Conservation (phyloP, 805 yeast genomes). For the Kluyveromyces lactis region DNA sequence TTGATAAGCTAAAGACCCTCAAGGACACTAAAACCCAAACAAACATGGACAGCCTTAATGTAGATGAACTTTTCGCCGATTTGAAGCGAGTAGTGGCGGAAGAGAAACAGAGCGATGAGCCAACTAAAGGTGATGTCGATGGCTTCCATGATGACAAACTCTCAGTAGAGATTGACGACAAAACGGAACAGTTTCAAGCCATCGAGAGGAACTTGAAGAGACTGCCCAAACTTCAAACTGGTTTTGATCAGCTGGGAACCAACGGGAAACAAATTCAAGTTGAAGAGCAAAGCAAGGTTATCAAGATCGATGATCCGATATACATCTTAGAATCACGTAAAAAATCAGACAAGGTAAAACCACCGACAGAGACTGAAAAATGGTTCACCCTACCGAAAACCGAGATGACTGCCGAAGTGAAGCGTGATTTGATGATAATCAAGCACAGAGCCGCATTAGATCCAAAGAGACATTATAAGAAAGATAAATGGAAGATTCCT, state of each 20-base stretch:
- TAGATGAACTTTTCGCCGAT: conserved; percentile 16
- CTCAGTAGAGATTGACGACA: conserved; percentile 11
- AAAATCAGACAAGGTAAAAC: conserved; percentile 8
- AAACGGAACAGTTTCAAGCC: conserved; percentile 13
- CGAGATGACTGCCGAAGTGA: conserved; percentile 47
- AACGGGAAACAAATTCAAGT: conserved; percentile 4
- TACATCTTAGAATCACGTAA: conserved; percentile 9
- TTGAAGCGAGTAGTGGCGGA: conserved; percentile 9
- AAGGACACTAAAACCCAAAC: not conserved
- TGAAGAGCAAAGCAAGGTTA: conserved; percentile 5
- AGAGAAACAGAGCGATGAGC: not conserved
- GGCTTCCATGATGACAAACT: conserved; percentile 9
- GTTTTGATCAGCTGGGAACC: conserved; percentile 20
- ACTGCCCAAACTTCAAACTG: conserved; percentile 24
- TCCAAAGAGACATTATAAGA: conserved; percentile 91
- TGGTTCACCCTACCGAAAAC: conserved; percentile 82
- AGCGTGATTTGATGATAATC: conserved; percentile 69
- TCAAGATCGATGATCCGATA: conserved; percentile 9
- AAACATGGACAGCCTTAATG: conserved; percentile 8
- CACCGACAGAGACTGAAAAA: conserved; percentile 32
- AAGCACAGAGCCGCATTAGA: conserved; percentile 87
- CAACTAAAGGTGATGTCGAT: not conserved
- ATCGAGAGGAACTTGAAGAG: conserved; percentile 21
- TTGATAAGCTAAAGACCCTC: too few relatives aligned
- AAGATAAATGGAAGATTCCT: conserved; percentile 70